Conservation (phyloP, 2,329 filamentous ascomycete genomes). For the Aspergillus quadrilineatus region DNA sequence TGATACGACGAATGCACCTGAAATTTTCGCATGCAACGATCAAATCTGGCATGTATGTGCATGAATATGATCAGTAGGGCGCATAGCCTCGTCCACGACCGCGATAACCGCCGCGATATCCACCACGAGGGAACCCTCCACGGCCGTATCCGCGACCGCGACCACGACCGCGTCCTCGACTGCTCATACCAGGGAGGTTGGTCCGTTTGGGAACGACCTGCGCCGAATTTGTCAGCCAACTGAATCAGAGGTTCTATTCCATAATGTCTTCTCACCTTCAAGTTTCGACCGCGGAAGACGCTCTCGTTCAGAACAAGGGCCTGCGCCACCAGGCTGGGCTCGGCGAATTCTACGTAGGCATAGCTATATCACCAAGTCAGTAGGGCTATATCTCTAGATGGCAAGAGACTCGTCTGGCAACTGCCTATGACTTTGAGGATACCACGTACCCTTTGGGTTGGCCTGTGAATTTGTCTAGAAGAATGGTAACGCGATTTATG, state of each 20-base stretch:
- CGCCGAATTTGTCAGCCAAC: constrained; percentile 30
- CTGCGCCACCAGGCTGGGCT: constrained; percentile 87
- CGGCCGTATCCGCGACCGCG: constrained; percentile 53
- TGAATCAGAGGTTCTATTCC: too few relatives aligned
- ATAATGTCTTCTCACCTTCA: constrained; percentile 67
- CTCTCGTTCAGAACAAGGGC: constrained; percentile 96
- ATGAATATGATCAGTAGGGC: constrained; percentile 39
- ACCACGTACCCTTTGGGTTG: constrained; percentile 92
- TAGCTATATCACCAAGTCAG: constrained; percentile 62
- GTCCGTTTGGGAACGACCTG: constrained; percentile 89
- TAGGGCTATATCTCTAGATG: constrained; percentile 15
- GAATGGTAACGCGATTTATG: constrained; percentile 96
- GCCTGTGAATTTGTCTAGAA: constrained; percentile 96
- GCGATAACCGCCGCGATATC: constrained; percentile 59
- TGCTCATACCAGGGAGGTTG: constrained; percentile 86
- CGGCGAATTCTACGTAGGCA: constrained; percentile 97
- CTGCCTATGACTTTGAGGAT: neutral
- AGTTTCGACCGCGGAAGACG: constrained; percentile 87
- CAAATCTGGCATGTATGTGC: neutral
- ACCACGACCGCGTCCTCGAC: constrained; percentile 63
- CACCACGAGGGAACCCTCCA: constrained; percentile 53
- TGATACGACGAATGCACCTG: constrained; percentile 5
- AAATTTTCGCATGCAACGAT: constrained; percentile 3
- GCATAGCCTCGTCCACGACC: constrained; percentile 48
- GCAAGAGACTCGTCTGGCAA: neutral